These are phyloP conservation scores for Sporothrix euskadiensis DNA, from an alignment of 2,329 filamentous ascomycete genomes.

Conservation along the genomic window DNA sequence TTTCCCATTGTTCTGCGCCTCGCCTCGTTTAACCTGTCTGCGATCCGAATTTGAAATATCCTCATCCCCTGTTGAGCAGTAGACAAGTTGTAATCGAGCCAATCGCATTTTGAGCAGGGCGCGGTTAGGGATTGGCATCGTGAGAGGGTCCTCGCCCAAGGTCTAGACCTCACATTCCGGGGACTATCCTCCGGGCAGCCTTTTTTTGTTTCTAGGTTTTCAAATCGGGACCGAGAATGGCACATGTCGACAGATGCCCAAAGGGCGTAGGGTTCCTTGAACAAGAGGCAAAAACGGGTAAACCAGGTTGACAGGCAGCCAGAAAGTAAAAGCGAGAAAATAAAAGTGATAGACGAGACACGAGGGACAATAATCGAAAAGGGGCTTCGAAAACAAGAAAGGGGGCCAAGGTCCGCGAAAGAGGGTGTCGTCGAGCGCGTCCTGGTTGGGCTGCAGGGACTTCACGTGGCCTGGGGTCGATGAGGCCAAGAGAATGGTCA, in stretches of 20 bases:
- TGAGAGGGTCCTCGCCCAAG: neutral
- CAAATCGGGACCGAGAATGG: neutral
- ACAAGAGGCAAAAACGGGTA: neutral
- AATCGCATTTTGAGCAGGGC: neutral
- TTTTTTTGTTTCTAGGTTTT: too few relatives aligned
- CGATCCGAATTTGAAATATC: neutral
- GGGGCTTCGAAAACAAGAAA: neutral
- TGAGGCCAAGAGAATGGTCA: neutral
- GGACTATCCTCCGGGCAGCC: neutral
- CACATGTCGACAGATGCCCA: neutral
- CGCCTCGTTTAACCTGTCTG: neutral
- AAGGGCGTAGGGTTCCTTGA: too few relatives aligned
- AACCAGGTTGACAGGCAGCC: neutral
- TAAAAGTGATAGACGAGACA: neutral
- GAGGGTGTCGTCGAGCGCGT: conserved; percentile 15
- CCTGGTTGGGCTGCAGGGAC: conserved; percentile 21
- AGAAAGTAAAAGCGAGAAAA: neutral
- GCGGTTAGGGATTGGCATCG: neutral
- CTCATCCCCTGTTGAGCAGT: neutral
- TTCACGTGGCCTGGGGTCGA: conserved; percentile 16
- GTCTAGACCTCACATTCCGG: neutral
- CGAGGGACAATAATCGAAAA: neutral
- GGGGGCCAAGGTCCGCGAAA: neutral
- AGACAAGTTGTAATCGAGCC: neutral
- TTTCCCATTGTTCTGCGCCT: neutral